Evolutionary conservation across 495 filamentous ascomycete genomes (phyloP), one percentile per base, ranked within the genome.

Genomic region (Pseudotulostoma volvatum): DNA sequence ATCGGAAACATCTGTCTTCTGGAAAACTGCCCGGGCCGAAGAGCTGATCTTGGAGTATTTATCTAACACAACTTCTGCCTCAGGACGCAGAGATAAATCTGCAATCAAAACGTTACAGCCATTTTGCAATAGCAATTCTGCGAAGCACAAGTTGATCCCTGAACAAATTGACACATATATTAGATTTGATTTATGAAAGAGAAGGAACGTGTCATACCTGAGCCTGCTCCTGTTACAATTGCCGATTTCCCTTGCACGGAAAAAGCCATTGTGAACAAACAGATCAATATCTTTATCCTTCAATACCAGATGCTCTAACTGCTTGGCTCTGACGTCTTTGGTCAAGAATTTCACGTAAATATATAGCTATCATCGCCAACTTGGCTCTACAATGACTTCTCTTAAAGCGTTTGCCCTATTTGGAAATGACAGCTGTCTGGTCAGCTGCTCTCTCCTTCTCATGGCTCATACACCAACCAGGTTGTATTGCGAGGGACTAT

Each of bases 141-240:
- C 70, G 45, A 81, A 81, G 40, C 56, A 57, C 38, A 76, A 63
- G 52, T 78, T 79, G 41, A 63, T 65, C 30, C 59, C 58, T 59
- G 35, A 33, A 34, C 4, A 7, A 21, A 31, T 16, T 3, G n/a
- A 30, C 13, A 11, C 9, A 36, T 33, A 38, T 39, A 31, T 13
- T 18, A 7, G n/a, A 15, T 16, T 1, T 21, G 9, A 11, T 11
- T 1, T 31, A 19, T 49, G 17, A 40, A 47, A 30, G 43, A 18
- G 25, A 31, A 16, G 28, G 31, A 13, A 8, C n/a, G 9, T 31
- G 23, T 16, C 4, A 20, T 14, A 76, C 77, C 77, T 38, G 77
- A 81, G 39, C 78, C 78, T 31, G 74, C 77, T 4, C 78, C 78
- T 18, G 78, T 83, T 15, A 81, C 58, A 39, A 83, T 74, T n/a